Conservation (phyloP, 2,329 filamentous ascomycete species). For the Samsoniella hepiali region DNA sequence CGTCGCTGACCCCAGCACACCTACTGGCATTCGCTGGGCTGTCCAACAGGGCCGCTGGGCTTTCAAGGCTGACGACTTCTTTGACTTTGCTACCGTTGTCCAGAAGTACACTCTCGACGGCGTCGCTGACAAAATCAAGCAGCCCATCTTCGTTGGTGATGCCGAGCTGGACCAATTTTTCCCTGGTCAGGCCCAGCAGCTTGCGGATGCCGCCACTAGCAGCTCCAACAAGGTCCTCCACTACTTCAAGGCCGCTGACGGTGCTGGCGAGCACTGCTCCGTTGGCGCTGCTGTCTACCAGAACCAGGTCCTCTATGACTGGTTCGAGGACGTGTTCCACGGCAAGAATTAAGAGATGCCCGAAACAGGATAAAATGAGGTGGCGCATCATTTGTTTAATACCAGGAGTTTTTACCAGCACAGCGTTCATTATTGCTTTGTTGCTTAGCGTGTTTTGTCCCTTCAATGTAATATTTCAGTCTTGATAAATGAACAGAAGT, state of each 20-base stretch:
- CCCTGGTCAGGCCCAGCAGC: constrained; percentile 11
- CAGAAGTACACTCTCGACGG: constrained; percentile 23
- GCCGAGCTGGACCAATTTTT: constrained; percentile 25
- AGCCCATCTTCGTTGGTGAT: constrained; percentile 25
- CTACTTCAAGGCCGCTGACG: constrained; percentile 7
- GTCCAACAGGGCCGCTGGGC: constrained; percentile 28
- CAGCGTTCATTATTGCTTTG: neutral
- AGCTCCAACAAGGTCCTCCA: constrained; percentile 13
- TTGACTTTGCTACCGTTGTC: constrained; percentile 22
- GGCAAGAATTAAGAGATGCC: neutral
- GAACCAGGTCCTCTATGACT: constrained; percentile 16
- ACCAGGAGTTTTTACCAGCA: neutral
- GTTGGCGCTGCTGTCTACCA: constrained; percentile 12
- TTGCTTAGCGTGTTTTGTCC: neutral
- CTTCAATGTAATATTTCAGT: neutral
- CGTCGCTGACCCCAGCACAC: constrained; percentile 1
- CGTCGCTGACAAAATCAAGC: constrained; percentile 23
- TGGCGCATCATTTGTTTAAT: neutral
- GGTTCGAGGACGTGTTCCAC: constrained; percentile 12
- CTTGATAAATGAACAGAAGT: neutral
- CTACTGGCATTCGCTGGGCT: constrained; percentile 25
- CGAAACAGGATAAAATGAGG: neutral
- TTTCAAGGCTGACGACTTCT: constrained; percentile 26
- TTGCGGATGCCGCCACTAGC: constrained; percentile 1
- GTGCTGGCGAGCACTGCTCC: constrained; percentile 18